These are phyloP conservation scores for Sporothrix humicola DNA, from an alignment of 2,329 filamentous ascomycete genomes.

Conservation along the genomic window DNA sequence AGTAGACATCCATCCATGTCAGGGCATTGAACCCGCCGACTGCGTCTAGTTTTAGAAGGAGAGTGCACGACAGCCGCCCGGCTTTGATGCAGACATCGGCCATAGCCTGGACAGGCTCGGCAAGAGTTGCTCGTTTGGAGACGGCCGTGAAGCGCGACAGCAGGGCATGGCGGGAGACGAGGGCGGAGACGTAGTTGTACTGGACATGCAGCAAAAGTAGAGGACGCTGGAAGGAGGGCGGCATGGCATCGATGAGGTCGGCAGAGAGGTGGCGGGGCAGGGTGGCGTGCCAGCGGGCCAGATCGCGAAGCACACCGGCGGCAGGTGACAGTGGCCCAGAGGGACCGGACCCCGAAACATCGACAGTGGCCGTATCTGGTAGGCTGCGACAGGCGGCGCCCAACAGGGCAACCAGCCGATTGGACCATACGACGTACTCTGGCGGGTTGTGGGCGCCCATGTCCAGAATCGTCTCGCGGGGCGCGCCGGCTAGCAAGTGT, in stretches of 20 bases:
- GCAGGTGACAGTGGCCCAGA: conserved; percentile 48
- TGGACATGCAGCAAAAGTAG: conserved; percentile 48
- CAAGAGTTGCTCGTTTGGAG: conserved; percentile 34
- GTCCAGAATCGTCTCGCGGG: conserved; percentile 47
- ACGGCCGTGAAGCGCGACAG: conserved; percentile 46
- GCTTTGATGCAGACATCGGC: conserved; percentile 48
- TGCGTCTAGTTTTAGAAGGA: conserved; percentile 46
- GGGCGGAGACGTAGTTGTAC: conserved; percentile 48
- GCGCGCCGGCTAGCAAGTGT: conserved; percentile 40
- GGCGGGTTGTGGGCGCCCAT: conserved; percentile 43
- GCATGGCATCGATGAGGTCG: conserved; percentile 44
- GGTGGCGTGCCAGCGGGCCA: conserved; percentile 47
- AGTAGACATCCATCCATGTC: conserved; percentile 51
- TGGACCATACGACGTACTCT: conserved; percentile 48
- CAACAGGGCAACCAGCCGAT: conserved; percentile 46
- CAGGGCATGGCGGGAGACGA: conserved; percentile 48
- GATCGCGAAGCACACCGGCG: conserved; percentile 47
- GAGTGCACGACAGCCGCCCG: conserved; percentile 44
- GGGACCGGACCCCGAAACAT: background rate
- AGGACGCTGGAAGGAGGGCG: conserved; percentile 46
- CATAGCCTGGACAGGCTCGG: conserved; percentile 39
- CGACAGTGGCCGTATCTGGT: background rate
- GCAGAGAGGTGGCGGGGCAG: conserved; percentile 47
- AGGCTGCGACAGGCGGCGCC: conserved; percentile 42
- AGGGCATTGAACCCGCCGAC: conserved; percentile 48